Conservation (phyloP, 1,284 basidiomycete genomes). For the Lentinula novae-zelandiae region DNA sequence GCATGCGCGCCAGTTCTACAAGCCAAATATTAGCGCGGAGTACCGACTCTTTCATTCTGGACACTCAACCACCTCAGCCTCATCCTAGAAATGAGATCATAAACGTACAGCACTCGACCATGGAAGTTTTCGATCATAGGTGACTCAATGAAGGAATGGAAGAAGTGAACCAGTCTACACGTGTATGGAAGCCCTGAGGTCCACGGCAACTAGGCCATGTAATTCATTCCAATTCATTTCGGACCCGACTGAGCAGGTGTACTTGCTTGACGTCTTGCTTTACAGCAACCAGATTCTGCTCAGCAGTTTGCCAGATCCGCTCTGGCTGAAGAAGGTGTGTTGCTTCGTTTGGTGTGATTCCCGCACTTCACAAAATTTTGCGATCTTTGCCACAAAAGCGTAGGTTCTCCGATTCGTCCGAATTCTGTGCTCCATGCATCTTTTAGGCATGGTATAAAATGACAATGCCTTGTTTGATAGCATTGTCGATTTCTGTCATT, state of each 20-base stretch:
- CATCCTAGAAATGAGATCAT: background rate
- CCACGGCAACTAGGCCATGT: slow-evolving; percentile 10
- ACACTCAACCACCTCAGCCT: background rate
- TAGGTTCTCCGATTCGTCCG: slow-evolving; percentile 5
- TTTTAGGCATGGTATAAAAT: slow-evolving; percentile 12
- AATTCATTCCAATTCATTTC: slow-evolving; percentile 26
- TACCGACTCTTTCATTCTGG: background rate
- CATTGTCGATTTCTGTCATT: slow-evolving; percentile 5
- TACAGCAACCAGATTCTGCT: slow-evolving; percentile 3
- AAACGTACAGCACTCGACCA: background rate
- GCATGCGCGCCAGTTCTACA: background rate
- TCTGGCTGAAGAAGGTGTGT: background rate
- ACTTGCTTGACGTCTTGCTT: slow-evolving; percentile 5
- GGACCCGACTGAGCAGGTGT: slow-evolving; percentile 27
- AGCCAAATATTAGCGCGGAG: background rate
- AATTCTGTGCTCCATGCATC: background rate
- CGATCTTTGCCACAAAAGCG: background rate
- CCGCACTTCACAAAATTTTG: background rate
- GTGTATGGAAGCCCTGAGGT: slow-evolving; percentile 18
- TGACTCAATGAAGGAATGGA: background rate
- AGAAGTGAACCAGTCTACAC: slow-evolving; percentile 17
- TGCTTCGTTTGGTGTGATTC: slow-evolving; percentile 6
- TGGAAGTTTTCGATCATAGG: slow-evolving; percentile 7
- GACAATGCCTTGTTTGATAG: slow-evolving; percentile 4
- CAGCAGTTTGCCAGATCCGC: slow-evolving; percentile 5